These are phyloP conservation scores for Paralagenidium karlingii DNA, from an alignment of 352 stramenopile species.

Conservation along the genomic window DNA sequence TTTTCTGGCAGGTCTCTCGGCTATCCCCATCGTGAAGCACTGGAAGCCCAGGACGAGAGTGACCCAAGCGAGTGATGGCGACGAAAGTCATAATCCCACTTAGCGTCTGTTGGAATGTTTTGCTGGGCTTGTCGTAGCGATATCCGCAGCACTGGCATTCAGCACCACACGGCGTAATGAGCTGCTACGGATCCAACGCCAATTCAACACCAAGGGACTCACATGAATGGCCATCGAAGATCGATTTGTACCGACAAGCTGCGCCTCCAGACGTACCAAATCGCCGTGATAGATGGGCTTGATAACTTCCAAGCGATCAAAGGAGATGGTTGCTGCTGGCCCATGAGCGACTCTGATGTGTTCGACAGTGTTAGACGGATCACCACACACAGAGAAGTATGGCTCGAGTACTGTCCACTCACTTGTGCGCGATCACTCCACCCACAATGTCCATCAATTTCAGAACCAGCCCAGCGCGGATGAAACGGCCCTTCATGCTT, in stretches of 20 bases:
- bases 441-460: conserved; percentile 42
- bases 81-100: conserved; percentile 29
- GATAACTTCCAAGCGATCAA: conserved; percentile 16
- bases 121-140: conserved; percentile 15
- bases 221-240: conserved; percentile 17
- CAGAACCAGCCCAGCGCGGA: conserved; percentile 35
- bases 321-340: conserved; percentile 16
- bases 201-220: background rate
- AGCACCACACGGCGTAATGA: conserved; percentile 29
- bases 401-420: conserved; percentile 3
- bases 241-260: conserved; percentile 12
- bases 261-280: conserved; percentile 22
- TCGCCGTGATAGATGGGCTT: conserved; percentile 24
- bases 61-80: conserved; percentile 12
- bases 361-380: background rate
- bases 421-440: conserved; percentile 24
- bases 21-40: conserved; percentile 10
- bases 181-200: conserved; percentile 1
- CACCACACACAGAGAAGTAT: background rate
- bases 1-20: conserved; percentile 4
- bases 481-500: conserved; percentile 15
- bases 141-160: conserved; percentile 18
- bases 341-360: conserved; percentile 7
- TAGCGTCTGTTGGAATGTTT: conserved; percentile 25
- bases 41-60: conserved; percentile 12